A percentile compares a stretch with the other conserved stretches of the same genome.
Conservation (phyloP, 495 filamentous ascomycete species). For the Cercophora sp. region DNA sequence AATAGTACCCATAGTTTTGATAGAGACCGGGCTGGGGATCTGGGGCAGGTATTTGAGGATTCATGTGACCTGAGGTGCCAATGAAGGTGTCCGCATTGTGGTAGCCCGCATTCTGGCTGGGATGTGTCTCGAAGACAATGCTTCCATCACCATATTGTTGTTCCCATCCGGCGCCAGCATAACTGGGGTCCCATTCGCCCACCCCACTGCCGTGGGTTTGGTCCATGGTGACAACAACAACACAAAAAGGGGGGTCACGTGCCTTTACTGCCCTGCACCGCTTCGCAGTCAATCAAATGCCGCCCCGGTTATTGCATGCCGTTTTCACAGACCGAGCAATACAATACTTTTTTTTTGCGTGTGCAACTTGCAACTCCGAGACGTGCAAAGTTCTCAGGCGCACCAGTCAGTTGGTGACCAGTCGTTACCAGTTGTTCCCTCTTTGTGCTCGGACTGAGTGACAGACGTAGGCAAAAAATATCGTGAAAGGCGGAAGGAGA, state of each 20-base stretch:
- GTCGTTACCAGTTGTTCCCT: too few species aligned
- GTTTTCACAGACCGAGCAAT: too few species aligned
- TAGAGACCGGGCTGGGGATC: slow-evolving; percentile 18
- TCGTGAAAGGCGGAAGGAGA: neutral
- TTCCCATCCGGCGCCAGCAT: slow-evolving; percentile 20
- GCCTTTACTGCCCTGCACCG: too few species aligned
- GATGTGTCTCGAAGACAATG: slow-evolving; percentile 16
- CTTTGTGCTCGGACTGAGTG: too few species aligned
- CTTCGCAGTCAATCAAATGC: too few species aligned
- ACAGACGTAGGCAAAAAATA: too few species aligned
- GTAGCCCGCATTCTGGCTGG: slow-evolving; percentile 17
- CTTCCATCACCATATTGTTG: slow-evolving; percentile 17
- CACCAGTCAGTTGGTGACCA: too few species aligned
- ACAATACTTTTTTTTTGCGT: too few species aligned
- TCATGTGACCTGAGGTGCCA: slow-evolving; percentile 10
- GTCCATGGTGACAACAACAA: slow-evolving; percentile 19
- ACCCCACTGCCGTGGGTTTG: slow-evolving; percentile 19
- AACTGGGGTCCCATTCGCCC: slow-evolving; percentile 23
- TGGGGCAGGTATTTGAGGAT: slow-evolving; percentile 20
- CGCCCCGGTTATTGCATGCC: slow-evolving; percentile 4
- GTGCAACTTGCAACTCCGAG: too few species aligned
- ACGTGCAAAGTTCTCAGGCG: too few species aligned
- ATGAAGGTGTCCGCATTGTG: slow-evolving; percentile 22
- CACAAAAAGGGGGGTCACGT: slow-evolving; percentile 22
- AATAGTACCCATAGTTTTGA: slow-evolving; percentile 16